These are phyloP conservation scores for Pleomassaria siparia DNA, from an alignment of 2,329 filamentous ascomycete species.

Conservation along the genomic window DNA sequence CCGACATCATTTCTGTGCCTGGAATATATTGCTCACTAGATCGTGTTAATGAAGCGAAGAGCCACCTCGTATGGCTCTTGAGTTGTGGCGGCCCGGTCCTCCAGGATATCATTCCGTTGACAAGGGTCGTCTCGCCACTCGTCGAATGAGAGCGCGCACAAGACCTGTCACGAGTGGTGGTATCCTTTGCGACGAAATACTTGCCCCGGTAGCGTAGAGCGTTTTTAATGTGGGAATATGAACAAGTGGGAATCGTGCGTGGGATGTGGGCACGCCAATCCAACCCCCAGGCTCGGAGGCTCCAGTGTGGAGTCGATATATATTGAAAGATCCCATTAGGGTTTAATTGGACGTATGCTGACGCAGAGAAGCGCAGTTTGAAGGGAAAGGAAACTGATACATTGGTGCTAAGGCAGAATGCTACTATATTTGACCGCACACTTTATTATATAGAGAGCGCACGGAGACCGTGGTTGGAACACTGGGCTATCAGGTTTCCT, in stretches of 20 bases:
- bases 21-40: conserved; percentile 26
- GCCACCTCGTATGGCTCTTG: conserved; percentile 23
- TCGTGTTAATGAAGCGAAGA: conserved; percentile 29
- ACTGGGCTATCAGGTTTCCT: neutral
- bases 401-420: neutral
- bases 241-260: neutral
- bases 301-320: conserved; percentile 1
- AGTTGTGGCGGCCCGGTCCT: conserved; percentile 32
- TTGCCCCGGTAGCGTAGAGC: conserved; percentile 1
- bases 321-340: neutral
- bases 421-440: too few species aligned
- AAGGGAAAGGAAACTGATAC: neutral
- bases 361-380: conserved; percentile 3
- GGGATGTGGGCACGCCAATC: conserved; percentile 7
- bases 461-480: neutral
- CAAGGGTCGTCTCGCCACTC: conserved; percentile 16
- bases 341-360: neutral
- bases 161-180: conserved; percentile 15
- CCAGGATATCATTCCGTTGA: conserved; percentile 28
- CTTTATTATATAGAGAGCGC: neutral
- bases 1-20: conserved; percentile 10
- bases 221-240: conserved; percentile 5
- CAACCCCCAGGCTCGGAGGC: conserved; percentile 8
- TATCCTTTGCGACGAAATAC: conserved; percentile 15
- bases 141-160: conserved; percentile 24